Base-by-base conservation (phyloP, 2,329 filamentous ascomycete species). In the Aspergillus pseudoglaucus region DNA sequence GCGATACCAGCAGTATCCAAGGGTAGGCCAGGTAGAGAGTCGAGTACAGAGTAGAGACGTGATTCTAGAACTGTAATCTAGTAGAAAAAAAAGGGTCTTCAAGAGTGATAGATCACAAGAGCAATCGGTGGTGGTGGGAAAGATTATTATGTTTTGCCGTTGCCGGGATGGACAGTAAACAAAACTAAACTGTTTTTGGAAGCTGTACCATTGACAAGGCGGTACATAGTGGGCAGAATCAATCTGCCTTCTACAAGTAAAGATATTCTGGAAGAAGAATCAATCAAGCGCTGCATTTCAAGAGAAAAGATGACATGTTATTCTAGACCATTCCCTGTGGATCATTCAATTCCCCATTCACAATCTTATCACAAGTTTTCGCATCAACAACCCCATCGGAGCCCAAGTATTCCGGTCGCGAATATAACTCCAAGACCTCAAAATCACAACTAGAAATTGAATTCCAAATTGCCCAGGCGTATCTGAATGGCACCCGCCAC, bases 151-250 rank as follows among this genome's bases (percentile, higher is more conserved):
- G 54, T 58, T 53, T 49, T 47, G 20, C 52, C 44, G 59, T 59
- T 58, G 59, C 57, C 55, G 49, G 53, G 59, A 54, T 58, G 47
- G 47, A 49, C 42, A 46, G 57, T 65, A 65, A 66, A 66, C 59
- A 61, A 60, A 59, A 50, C 59, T 61, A 65, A 51, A 35, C 61
- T 53, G 23, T 33, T 50, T 48, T 25, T 4, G 53, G 58, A 23
- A 56, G 46, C 49, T 32, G 33, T 22, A 10, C n/a, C 30, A 18
- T n/a, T 25, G 4, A 18, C 2, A 40, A n/a, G 42, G 45, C 52
- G 55, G 51, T 53, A 42, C 15, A n/a, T 6, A 14, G 5, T 22
- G 51, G 51, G 48, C 54, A 58, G 27, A 9, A 20, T 15, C 25
- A 12, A 30, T 30, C 8, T 22, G 22, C 22, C 22, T 22, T 22